Conservation (phyloP, 1,284 basidiomycete species). For the Cerrena zonata region DNA sequence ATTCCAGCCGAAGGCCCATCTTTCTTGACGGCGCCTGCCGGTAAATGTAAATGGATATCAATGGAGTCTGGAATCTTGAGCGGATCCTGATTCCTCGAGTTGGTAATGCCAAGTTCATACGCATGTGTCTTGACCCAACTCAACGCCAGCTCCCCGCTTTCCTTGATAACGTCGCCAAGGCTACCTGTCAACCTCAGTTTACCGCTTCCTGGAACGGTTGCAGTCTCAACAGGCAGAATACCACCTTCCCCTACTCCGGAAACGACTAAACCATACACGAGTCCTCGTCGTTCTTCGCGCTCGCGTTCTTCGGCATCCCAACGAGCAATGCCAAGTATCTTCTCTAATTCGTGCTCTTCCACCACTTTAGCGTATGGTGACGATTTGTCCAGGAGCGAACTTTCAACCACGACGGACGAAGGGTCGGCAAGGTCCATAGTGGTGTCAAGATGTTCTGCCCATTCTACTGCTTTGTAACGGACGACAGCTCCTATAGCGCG, state of each 20-base stretch:
- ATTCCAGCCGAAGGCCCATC: conserved; percentile 87
- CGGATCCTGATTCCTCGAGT: conserved; percentile 55
- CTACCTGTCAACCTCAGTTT: conserved; percentile 73
- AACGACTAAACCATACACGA: conserved; percentile 85
- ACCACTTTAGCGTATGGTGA: conserved; percentile 58
- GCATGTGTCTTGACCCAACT: conserved; percentile 84
- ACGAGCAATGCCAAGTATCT: conserved; percentile 76
- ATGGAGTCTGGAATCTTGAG: conserved; percentile 64
- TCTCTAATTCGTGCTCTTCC: conserved; percentile 70
- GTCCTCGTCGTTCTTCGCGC: conserved; percentile 59
- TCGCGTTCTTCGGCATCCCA: conserved; percentile 79
- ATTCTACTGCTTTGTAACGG: conserved; percentile 84
- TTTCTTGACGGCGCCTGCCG: conserved; percentile 83
- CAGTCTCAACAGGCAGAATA: conserved; percentile 78
- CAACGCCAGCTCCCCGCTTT: conserved; percentile 81
- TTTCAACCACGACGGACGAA: neutral
- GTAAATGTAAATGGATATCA: conserved; percentile 85
- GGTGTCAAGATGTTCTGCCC: conserved; percentile 66
- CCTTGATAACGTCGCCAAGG: conserved; percentile 82
- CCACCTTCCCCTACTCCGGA: conserved; percentile 79
- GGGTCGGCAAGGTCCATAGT: conserved; percentile 10
- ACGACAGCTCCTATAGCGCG: conserved; percentile 82
- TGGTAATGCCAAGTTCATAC: conserved; percentile 44
- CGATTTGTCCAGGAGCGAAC: conserved; percentile 10
- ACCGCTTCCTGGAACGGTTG: conserved; percentile 56